Conservation (phyloP, 805 yeast species). For the Candida sanyiensis region DNA sequence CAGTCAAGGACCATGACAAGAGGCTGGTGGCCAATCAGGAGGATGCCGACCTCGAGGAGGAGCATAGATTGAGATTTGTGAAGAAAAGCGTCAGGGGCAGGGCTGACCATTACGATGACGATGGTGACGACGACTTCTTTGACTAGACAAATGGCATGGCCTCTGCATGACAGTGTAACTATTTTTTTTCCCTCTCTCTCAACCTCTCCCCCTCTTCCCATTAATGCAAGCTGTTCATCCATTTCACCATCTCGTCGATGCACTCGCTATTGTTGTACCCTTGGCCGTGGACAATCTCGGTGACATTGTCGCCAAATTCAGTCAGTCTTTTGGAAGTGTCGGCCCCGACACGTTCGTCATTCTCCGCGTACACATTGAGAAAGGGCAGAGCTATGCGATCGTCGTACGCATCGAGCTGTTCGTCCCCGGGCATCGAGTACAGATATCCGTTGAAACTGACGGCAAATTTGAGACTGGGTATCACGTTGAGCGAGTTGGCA, state of each 20-base stretch:
- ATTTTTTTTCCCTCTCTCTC: neutral
- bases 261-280: constrained; percentile 11
- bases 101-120: constrained; percentile 34
- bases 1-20: constrained; percentile 60
- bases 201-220: no score
- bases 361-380: constrained; percentile 10
- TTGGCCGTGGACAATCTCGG: constrained; percentile 3
- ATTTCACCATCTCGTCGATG: constrained; percentile 4
- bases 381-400: constrained; percentile 4
- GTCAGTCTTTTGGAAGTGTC: constrained; percentile 7
- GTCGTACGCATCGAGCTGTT: neutral
- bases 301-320: neutral
- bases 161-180: neutral
- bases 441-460: constrained; percentile 7
- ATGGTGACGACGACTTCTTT: constrained; percentile 43
- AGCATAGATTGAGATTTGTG: constrained; percentile 47
- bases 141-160: no score
- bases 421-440: constrained; percentile 4
- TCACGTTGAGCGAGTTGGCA: constrained; percentile 5
- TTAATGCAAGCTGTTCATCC: constrained; percentile 8
- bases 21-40: constrained; percentile 56
- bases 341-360: constrained; percentile 12
- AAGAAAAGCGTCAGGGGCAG: constrained; percentile 48
- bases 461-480: constrained; percentile 8
- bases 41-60: constrained; percentile 56